These are phyloP conservation scores for Psidium friedrichsthalianum DNA, from an alignment of 345 rosid genomes.

Conservation along the genomic window DNA sequence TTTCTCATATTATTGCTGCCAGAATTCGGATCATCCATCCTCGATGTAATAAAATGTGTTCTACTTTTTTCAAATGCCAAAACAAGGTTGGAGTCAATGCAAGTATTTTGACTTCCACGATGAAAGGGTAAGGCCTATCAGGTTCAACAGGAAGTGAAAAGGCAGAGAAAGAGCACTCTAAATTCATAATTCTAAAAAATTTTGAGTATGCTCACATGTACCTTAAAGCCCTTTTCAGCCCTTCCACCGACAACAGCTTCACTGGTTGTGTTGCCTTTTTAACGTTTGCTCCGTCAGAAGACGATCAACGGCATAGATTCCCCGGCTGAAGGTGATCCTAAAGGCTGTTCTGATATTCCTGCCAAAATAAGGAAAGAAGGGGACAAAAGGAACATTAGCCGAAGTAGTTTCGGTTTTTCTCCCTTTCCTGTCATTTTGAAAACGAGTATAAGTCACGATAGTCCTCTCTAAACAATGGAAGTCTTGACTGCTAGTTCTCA, in stretches of 20 bases:
- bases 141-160: not conserved
- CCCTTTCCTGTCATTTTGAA: not conserved
- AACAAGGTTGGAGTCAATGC: not conserved
- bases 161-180: not conserved
- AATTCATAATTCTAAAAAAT: not conserved
- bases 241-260: slow-evolving; percentile 66
- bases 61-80: not conserved
- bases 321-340: slow-evolving; percentile 38
- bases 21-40: not conserved
- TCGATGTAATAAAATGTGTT: not conserved
- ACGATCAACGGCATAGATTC: slow-evolving; percentile 64
- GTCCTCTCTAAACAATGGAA: not conserved
- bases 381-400: not conserved
- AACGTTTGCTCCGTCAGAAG: slow-evolving; percentile 25
- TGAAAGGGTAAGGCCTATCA: not conserved
- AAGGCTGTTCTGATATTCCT: slow-evolving; percentile 68
- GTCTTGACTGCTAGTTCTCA: not conserved
- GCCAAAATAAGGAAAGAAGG: not conserved
- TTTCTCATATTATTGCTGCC: not conserved
- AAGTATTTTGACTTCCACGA: not conserved
- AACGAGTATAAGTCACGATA: not conserved
- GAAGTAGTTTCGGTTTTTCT: not conserved
- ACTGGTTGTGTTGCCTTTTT: slow-evolving; percentile 40
- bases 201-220: slow-evolving; percentile 3
- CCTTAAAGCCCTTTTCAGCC: slow-evolving; percentile 75